A percentile compares a stretch with the other conserved stretches of the same genome.
Evolutionary conservation across 2,329 filamentous ascomycete genomes (phyloP).

Genomic region (Apiospora phragmitis): DNA sequence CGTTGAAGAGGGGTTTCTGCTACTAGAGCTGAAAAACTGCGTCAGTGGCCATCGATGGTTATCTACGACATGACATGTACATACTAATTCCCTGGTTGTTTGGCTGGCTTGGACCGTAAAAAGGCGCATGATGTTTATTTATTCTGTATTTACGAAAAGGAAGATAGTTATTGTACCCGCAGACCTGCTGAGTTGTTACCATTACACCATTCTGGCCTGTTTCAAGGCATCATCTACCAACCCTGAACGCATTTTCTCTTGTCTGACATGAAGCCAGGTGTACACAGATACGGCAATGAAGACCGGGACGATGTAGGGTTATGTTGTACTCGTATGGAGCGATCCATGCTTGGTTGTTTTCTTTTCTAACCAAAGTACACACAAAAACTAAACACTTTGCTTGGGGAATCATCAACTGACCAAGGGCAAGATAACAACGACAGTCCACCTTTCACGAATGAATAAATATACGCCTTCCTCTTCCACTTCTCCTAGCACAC

Average conservation of each 20-base stretch:
- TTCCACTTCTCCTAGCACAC: background rate
- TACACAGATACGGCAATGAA: background rate
- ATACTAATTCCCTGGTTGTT: background rate
- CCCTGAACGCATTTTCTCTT: background rate
- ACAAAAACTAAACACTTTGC: background rate
- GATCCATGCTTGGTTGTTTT: background rate
- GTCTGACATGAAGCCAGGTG: background rate
- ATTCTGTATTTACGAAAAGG: background rate
- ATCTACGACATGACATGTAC: background rate
- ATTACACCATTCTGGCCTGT: accelerated
- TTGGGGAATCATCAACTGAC: background rate
- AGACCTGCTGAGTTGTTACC: background rate
- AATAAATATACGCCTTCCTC: background rate
- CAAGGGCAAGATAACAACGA: background rate
- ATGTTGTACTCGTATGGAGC: background rate
- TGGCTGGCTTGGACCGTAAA: conserved; percentile 7
- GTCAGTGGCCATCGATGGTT: background rate
- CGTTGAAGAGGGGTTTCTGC: background rate
- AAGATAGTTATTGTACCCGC: background rate
- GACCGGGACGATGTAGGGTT: background rate
- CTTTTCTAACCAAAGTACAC: background rate
- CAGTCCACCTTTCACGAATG: background rate
- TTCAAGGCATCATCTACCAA: background rate
- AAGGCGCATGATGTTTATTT: conserved; percentile 7
- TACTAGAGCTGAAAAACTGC: background rate